These are phyloP conservation scores for Austroboletus niveus DNA, from an alignment of 1,284 basidiomycete species.

Conservation along the genomic window DNA sequence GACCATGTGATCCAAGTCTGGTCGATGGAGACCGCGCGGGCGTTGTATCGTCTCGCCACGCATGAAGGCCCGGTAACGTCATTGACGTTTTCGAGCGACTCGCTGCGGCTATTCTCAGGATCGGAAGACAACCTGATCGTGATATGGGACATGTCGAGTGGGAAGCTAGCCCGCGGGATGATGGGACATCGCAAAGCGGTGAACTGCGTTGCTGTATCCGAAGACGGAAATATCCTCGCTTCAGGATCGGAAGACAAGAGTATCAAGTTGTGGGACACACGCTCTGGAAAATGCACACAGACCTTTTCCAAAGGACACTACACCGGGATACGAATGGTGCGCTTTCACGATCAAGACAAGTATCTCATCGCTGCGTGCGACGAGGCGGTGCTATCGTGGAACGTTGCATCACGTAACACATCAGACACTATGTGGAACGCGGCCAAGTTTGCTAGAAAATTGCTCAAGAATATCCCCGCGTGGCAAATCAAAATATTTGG, in stretches of 20 bases:
- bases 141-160: conserved; percentile 18
- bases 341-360: conserved; percentile 17
- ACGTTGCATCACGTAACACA: conserved; percentile 4
- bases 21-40: conserved; percentile 12
- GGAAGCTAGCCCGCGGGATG: conserved; percentile 17
- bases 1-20: conserved; percentile 22
- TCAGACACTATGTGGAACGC: conserved; percentile 9
- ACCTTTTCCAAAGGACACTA: conserved; percentile 18
- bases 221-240: conserved; percentile 9
- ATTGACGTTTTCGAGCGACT: conserved; percentile 15
- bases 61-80: conserved; percentile 22
- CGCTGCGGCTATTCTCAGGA: conserved; percentile 16
- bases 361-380: conserved; percentile 11
- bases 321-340: conserved; percentile 13
- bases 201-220: conserved; percentile 19
- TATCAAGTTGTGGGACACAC: conserved; percentile 21
- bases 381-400: conserved; percentile 12
- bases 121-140: conserved; percentile 23
- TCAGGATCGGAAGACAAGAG: conserved; percentile 24
- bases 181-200: conserved; percentile 19
- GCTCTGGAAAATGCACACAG: conserved; percentile 12
- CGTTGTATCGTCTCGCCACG: conserved; percentile 6
- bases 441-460: not conserved
- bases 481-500: conserved; percentile 12
- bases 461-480: not conserved